These are phyloP conservation scores for Thalia dealbata DNA, from an alignment of 176 grass and related monocot species.

Conservation along the genomic window DNA sequence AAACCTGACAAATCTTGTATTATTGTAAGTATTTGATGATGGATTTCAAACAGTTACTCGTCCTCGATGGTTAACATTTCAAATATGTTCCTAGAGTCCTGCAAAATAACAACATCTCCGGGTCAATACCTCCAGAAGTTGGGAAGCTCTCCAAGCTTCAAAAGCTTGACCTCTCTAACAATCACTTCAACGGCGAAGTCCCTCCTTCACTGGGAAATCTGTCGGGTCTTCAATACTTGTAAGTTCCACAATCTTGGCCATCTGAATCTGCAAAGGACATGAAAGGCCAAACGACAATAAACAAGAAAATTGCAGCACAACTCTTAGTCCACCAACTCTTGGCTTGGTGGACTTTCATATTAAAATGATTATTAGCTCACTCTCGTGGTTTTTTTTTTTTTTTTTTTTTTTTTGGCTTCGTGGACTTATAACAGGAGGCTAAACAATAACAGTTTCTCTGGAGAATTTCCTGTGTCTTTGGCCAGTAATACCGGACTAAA, in stretches of 20 bases:
- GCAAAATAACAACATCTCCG: constrained; percentile 84
- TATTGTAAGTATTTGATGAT: constrained; percentile 23
- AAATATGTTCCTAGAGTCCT: constrained; percentile 39
- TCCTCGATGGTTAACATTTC: not conserved
- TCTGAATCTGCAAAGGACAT: not conserved
- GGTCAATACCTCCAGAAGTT: constrained; percentile 59
- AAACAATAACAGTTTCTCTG: constrained; percentile 78
- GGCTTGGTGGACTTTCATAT: constrained; percentile 20
- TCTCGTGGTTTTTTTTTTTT: not conserved
- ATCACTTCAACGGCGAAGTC: constrained; percentile 50
- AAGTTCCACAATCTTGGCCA: constrained; percentile 25
- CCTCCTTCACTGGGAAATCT: constrained; percentile 57
- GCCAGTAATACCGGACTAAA: constrained; percentile 47
- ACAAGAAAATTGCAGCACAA: not conserved
- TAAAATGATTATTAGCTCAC: not conserved
- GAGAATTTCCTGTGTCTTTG: constrained; percentile 59
- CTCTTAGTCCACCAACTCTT: no score
- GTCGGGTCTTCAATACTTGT: constrained; percentile 73
- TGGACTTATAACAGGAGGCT: constrained; percentile 56
- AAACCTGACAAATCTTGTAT: constrained; percentile 31
- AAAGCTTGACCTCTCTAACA: constrained; percentile 86
- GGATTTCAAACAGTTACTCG: constrained; percentile 13
- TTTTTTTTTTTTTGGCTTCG: constrained; percentile 5
- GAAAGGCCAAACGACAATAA: not conserved
- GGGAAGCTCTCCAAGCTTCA: constrained; percentile 61